Percentiles rank a stretch among this genome's conserved stretches.
phyloP scores from a whole-genome alignment of 169 alveolate genomes.

The Blepharisma undulans region DNA sequence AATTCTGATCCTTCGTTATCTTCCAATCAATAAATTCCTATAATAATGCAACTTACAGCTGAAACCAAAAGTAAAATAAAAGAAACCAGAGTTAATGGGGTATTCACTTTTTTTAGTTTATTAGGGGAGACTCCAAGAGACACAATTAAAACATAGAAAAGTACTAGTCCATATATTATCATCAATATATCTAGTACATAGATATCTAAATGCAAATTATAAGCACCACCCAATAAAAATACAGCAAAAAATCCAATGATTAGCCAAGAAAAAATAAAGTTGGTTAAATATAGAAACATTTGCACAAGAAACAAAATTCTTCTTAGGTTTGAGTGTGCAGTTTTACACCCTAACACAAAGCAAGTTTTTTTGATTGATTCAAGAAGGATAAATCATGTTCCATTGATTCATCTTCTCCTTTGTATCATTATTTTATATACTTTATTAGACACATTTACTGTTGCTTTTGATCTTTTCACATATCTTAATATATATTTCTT shows the following conservation, averaged over 20 bases:
- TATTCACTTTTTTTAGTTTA: neutral
- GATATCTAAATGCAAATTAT: neutral
- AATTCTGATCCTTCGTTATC: neutral
- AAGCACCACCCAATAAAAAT: neutral
- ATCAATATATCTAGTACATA: neutral
- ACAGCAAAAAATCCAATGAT: constrained; percentile 43
- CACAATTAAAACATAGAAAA: neutral
- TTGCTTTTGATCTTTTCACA: constrained; percentile 31
- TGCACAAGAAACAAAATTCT: constrained; percentile 1
- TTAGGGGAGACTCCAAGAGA: neutral
- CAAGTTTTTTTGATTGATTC: neutral
- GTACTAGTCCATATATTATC: neutral
- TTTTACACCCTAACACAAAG: neutral
- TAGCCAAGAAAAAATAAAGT: constrained; percentile 35
- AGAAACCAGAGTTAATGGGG: neutral
- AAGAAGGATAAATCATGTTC: constrained; percentile 40
- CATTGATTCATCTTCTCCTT: constrained; percentile 50
- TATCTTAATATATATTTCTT: constrained; percentile 29
- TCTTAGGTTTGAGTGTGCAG: constrained; percentile 37
- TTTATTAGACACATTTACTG: constrained; percentile 30
- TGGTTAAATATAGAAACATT: constrained; percentile 32
- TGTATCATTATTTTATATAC: constrained; percentile 9
- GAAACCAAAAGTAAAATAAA: neutral
- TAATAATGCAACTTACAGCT: neutral
- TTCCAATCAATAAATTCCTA: neutral